Evolutionary conservation across 176 grass and related monocot species (phyloP).

Genomic region (Poa pratensis): DNA sequence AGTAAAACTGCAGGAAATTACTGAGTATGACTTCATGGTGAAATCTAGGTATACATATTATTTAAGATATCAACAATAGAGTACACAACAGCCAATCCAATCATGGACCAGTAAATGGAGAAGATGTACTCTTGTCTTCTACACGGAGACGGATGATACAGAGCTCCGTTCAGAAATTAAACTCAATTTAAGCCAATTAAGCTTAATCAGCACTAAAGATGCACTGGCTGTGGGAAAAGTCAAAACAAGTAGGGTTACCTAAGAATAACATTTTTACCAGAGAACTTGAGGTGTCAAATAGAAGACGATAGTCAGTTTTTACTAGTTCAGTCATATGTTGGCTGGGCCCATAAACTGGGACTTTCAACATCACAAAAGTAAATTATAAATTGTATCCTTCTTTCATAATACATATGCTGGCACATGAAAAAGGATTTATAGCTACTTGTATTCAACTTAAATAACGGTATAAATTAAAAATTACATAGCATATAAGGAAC

Average conservation of each 20-base stretch:
- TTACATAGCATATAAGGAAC: constrained; percentile 26
- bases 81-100: constrained; percentile 15
- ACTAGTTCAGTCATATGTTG: not conserved
- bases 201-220: constrained; percentile 7
- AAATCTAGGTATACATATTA: constrained; percentile 29
- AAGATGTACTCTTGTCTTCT: not conserved
- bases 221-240: not conserved
- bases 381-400: not conserved
- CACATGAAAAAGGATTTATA: constrained; percentile 26
- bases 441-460: no score
- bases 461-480: not conserved
- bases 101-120: constrained; percentile 8
- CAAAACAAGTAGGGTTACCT: constrained; percentile 9
- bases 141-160: not conserved
- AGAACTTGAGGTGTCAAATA: constrained; percentile 18
- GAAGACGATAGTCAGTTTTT: not conserved
- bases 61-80: not conserved
- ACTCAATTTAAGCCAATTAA: constrained; percentile 3
- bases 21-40: constrained; percentile 18
- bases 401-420: constrained; percentile 18
- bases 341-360: not conserved
- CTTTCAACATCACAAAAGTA: not conserved
- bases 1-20: constrained; percentile 9
- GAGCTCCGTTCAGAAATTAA: not conserved
- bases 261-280: constrained; percentile 5